Evolutionary conservation across 371 early-diverging fungal species (phyloP).

Genomic region (Mortierella sp.): DNA sequence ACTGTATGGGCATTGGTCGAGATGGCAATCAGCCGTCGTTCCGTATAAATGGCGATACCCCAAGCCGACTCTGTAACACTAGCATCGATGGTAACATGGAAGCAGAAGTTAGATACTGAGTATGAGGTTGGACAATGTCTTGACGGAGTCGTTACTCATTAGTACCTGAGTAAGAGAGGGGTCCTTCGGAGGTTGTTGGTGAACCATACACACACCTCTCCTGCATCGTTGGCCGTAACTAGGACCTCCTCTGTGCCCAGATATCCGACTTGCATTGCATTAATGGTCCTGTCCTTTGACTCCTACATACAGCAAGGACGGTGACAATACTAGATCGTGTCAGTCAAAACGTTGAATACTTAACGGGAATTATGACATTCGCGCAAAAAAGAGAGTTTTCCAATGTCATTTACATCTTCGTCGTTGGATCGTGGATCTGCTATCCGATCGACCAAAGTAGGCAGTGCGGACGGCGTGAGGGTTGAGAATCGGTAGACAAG

Average conservation of each 20-base stretch:
- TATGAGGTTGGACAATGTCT: background rate
- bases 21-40: conserved; percentile 58
- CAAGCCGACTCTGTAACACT: conserved; percentile 60
- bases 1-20: conserved; percentile 61
- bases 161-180: conserved; percentile 44
- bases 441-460: conserved; percentile 19
- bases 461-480: conserved; percentile 39
- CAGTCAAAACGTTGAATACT: background rate
- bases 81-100: background rate
- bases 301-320: conserved; percentile 2
- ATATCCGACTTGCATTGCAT: conserved; percentile 43
- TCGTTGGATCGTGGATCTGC: conserved; percentile 30
- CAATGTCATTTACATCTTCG: conserved; percentile 13
- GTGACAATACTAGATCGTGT: background rate
- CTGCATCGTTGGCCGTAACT: conserved; percentile 33
- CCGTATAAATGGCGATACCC: conserved; percentile 63
- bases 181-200: conserved; percentile 40
- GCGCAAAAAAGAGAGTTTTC: background rate
- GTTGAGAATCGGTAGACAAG: conserved; percentile 47
- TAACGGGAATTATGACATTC: too few species aligned
- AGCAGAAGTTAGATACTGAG: background rate
- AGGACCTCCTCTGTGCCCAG: conserved; percentile 50
- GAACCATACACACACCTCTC: conserved; percentile 55
- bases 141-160: background rate
- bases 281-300: conserved; percentile 31